Percentiles rank a stretch among this genome's conserved stretches.
These are phyloP conservation scores for Alternaria infectoria DNA, from an alignment of 2,329 filamentous ascomycete genomes.

Conservation along the genomic window DNA sequence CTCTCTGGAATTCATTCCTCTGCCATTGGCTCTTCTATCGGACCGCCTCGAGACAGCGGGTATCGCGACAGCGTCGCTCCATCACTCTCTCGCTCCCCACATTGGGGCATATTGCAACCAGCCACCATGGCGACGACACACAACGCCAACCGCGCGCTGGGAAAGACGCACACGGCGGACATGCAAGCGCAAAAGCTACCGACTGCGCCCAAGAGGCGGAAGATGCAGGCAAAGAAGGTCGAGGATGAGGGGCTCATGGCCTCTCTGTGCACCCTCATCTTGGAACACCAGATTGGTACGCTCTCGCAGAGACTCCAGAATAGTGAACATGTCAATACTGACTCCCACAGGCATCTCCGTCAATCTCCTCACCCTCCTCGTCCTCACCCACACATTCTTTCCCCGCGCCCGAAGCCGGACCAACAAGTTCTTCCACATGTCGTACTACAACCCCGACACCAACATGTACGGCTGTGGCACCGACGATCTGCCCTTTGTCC, in stretches of 20 bases:
- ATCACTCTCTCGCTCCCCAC: background rate
- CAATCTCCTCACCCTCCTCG: conserved; percentile 82
- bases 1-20: background rate
- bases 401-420: conserved; percentile 80
- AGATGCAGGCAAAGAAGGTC: conserved; percentile 54
- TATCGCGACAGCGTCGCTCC: conserved; percentile 9
- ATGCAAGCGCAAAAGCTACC: conserved; percentile 16
- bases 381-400: conserved; percentile 81
- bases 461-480: conserved; percentile 76
- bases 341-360: conserved; percentile 72
- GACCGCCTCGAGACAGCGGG: background rate
- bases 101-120: conserved; percentile 9
- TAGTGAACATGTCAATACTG: background rate
- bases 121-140: conserved; percentile 22
- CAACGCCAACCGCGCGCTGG: conserved; percentile 14
- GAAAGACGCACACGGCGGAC: conserved; percentile 13
- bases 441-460: conserved; percentile 75
- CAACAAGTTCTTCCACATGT: conserved; percentile 86
- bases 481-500: conserved; percentile 79
- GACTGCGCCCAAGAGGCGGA: conserved; percentile 24
- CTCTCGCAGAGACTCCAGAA: conserved; percentile 9
- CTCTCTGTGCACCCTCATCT: conserved; percentile 70
- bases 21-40: background rate
- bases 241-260: conserved; percentile 68
- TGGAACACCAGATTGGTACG: conserved; percentile 82